Percentiles rank a stretch among this genome's conserved stretches.
Evolutionary conservation across 495 filamentous ascomycete genomes (phyloP).

Genomic region (Cladorrhinum samala): DNA sequence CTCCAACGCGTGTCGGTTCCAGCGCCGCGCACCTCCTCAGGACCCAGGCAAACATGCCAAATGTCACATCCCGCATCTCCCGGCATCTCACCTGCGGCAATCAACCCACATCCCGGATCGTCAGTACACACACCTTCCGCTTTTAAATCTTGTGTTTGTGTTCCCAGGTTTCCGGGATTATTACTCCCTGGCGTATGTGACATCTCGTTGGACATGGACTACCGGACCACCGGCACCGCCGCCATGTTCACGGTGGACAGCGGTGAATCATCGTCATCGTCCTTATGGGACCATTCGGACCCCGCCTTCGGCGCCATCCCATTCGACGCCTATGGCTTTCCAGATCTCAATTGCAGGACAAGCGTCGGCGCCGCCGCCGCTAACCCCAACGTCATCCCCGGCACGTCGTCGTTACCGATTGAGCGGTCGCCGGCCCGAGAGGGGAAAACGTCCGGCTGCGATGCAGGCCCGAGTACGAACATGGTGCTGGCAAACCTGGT

Average conservation of each 20-base stretch:
- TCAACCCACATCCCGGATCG: neutral
- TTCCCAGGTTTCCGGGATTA: constrained; percentile 1
- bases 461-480: no score
- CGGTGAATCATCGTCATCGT: neutral
- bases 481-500: neutral
- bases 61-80: constrained; percentile 11
- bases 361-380: neutral
- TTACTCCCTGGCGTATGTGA: neutral
- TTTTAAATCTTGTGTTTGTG: constrained; percentile 5
- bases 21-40: no score
- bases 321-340: neutral
- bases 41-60: no score
- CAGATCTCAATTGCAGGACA: neutral
- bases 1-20: neutral
- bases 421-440: no score
- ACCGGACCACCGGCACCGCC: neutral
- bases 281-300: neutral
- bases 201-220: neutral
- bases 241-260: neutral
- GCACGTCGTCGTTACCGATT: no score
- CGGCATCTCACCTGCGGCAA: constrained; percentile 2
- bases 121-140: constrained; percentile 5
- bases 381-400: neutral
- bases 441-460: no score
- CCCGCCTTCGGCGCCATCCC: neutral